Evolutionary conservation across 108 stramenopile genomes (phyloP).

Genomic region (Licmophora abbreviata): DNA sequence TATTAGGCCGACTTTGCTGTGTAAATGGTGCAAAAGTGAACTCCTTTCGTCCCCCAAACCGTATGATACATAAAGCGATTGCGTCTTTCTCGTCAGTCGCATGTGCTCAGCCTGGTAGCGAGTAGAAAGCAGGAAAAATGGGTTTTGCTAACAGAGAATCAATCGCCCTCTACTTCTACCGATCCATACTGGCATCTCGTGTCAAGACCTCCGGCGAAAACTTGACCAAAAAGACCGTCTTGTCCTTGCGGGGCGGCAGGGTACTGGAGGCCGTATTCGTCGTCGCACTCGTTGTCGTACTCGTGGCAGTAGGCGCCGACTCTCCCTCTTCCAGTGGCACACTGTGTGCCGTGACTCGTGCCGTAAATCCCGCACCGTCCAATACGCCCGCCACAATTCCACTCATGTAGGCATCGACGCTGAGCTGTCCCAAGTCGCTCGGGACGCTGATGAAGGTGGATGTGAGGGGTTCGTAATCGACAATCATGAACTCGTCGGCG

Average conservation of each 20-base stretch:
- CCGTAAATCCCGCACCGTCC: conserved; percentile 78
- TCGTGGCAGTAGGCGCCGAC: conserved; percentile 3
- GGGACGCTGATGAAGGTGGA: conserved; percentile 82
- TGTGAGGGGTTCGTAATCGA: conserved; percentile 86
- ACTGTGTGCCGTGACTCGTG: conserved; percentile 77
- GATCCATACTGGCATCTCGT: conserved; percentile 60
- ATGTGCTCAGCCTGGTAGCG: no score
- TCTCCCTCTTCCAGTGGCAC: conserved; percentile 68
- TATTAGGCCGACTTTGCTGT: no score
- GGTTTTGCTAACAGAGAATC: no score
- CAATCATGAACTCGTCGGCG: conserved; percentile 94
- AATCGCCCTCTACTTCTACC: no score
- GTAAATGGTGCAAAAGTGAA: no score
- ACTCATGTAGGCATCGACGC: conserved; percentile 86
- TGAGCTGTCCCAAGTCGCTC: conserved; percentile 76
- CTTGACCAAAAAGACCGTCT: conserved; percentile 90
- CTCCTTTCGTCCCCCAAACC: no score
- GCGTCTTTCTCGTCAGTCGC: no score
- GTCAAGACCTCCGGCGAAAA: conserved; percentile 76
- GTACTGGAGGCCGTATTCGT: conserved; percentile 4
- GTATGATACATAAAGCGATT: no score
- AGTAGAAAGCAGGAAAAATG: no score
- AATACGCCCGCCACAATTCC: conserved; percentile 87
- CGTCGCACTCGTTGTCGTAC: conserved; percentile 1
- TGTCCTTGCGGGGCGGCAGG: conserved; percentile 71